Conservation (phyloP, 2,329 filamentous ascomycete genomes). For the Aphanocladium album region DNA sequence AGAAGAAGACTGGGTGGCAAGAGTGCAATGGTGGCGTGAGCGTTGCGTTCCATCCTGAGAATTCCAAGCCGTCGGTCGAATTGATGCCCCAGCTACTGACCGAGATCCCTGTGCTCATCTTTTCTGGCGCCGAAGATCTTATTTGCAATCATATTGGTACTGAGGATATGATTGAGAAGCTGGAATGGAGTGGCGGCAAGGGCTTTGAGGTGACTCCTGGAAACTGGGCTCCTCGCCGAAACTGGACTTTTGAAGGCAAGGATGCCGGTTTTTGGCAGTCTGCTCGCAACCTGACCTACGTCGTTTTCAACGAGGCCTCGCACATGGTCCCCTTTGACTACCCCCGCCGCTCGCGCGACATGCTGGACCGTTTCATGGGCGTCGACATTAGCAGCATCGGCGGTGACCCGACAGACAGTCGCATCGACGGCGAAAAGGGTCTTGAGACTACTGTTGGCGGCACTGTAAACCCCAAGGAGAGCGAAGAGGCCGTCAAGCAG, state of each 20-base stretch:
- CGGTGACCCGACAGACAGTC: slow-evolving; percentile 69
- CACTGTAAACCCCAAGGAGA: slow-evolving; percentile 52
- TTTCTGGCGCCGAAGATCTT: slow-evolving; percentile 88
- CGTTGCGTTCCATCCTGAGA: slow-evolving; percentile 60
- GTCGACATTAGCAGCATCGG: slow-evolving; percentile 90
- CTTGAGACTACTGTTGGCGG: slow-evolving; percentile 72
- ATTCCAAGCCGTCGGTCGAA: slow-evolving; percentile 67
- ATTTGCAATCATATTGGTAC: slow-evolving; percentile 98
- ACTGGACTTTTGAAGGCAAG: slow-evolving; percentile 92
- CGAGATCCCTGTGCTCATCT: slow-evolving; percentile 75
- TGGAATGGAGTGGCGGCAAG: slow-evolving; percentile 86
- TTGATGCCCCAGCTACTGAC: slow-evolving; percentile 75
- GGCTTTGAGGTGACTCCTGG: slow-evolving; percentile 86
- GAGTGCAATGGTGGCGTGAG: slow-evolving; percentile 84
- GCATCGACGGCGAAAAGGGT: slow-evolving; percentile 80
- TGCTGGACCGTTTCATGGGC: slow-evolving; percentile 94
- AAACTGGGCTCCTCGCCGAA: slow-evolving; percentile 82
- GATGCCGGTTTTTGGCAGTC: slow-evolving; percentile 88
- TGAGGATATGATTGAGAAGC: slow-evolving; percentile 80
- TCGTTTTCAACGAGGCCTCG: slow-evolving; percentile 90
- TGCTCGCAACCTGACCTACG: slow-evolving; percentile 91
- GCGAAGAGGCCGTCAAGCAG: slow-evolving; percentile 61
- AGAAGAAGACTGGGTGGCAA: slow-evolving; percentile 82
- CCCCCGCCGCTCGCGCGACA: slow-evolving; percentile 80
- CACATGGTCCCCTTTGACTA: slow-evolving; percentile 99